phyloP scores from a whole-genome alignment of 257 asterid genomes.

The Linaria vulgaris region DNA sequence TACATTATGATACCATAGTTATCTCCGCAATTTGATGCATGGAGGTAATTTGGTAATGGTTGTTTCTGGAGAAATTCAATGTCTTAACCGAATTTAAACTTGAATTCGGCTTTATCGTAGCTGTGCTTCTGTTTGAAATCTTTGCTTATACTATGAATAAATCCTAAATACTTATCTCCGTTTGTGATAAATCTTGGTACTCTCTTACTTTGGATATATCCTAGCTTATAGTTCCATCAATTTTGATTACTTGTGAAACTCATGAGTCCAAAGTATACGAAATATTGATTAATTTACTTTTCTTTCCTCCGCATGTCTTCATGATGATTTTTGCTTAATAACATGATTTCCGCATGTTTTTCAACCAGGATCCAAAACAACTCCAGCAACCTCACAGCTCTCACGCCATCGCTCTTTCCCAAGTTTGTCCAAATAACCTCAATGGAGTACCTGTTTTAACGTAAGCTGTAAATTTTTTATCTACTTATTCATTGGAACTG shows the following conservation, averaged over 20 bases:
- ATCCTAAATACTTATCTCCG: conserved; percentile 1
- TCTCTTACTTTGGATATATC: conserved; percentile 5
- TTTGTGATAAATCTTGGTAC: not conserved
- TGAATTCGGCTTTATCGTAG: conserved; percentile 9
- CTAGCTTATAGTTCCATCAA: conserved; percentile 6
- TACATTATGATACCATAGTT: not conserved
- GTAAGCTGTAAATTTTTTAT: conserved; percentile 62
- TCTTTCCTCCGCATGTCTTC: conserved; percentile 2
- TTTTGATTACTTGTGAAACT: conserved; percentile 10
- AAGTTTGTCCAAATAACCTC: conserved; percentile 71
- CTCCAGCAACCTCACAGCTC: conserved; percentile 84
- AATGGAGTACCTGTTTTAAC: conserved; percentile 72
- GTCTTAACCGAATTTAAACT: conserved; percentile 8
- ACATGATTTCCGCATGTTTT: conserved; percentile 37
- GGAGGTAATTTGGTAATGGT: conserved; percentile 6
- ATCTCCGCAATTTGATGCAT: not conserved
- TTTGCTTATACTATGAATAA: conserved; percentile 19
- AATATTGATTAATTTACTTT: conserved; percentile 10
- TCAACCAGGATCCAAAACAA: conserved; percentile 78
- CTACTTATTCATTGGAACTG: too few relatives aligned
- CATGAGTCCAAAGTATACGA: conserved; percentile 7
- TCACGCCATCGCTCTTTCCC: conserved; percentile 74
- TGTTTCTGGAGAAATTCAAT: not conserved
- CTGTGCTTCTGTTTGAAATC: not conserved
- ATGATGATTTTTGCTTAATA: conserved; percentile 9